A percentile compares a stretch with the other conserved stretches of the same genome.
Evolutionary conservation across 1,139 yeast genomes (phyloP).

Genomic region (Suhomyces chickasaworum): DNA sequence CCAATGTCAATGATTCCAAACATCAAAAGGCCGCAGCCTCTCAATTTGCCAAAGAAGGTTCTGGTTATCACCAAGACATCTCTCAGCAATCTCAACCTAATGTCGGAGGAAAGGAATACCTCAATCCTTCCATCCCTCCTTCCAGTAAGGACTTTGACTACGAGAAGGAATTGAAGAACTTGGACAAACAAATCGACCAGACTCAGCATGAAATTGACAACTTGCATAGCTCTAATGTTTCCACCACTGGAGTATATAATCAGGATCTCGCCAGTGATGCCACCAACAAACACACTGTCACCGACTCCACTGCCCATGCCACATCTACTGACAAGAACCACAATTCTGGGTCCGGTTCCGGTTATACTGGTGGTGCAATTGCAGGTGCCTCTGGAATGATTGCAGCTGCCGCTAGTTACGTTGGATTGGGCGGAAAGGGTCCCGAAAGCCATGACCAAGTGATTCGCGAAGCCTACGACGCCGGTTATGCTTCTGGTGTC

Average conservation of each 20-base stretch:
- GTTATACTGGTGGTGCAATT: constrained; percentile 9
- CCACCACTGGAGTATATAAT: constrained; percentile 23
- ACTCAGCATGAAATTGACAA: constrained; percentile 31
- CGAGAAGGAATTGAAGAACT: constrained; percentile 25
- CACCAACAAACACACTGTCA: background rate
- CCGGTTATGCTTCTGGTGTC: constrained; percentile 15
- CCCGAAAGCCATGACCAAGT: constrained; percentile 13
- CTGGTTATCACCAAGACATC: background rate
- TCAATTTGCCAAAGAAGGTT: constrained; percentile 5
- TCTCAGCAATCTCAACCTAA: background rate
- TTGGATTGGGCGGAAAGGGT: constrained; percentile 15
- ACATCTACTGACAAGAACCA: background rate
- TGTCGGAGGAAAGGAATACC: constrained; percentile 6
- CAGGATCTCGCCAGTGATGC: constrained; percentile 15
- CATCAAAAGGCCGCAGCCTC: background rate
- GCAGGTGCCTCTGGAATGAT: constrained; percentile 16
- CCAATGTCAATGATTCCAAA: background rate
- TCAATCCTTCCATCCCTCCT: constrained; percentile 19
- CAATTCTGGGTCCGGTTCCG: background rate
- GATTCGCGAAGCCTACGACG: constrained; percentile 22
- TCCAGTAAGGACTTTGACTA: constrained; percentile 24
- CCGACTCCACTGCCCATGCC: background rate
- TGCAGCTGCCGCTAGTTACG: constrained; percentile 21
- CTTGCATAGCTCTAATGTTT: constrained; percentile 21
- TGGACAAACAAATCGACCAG: constrained; percentile 27